Evolutionary conservation across 2,329 filamentous ascomycete species (phyloP).

Genomic region (Juglanconis oblonga): DNA sequence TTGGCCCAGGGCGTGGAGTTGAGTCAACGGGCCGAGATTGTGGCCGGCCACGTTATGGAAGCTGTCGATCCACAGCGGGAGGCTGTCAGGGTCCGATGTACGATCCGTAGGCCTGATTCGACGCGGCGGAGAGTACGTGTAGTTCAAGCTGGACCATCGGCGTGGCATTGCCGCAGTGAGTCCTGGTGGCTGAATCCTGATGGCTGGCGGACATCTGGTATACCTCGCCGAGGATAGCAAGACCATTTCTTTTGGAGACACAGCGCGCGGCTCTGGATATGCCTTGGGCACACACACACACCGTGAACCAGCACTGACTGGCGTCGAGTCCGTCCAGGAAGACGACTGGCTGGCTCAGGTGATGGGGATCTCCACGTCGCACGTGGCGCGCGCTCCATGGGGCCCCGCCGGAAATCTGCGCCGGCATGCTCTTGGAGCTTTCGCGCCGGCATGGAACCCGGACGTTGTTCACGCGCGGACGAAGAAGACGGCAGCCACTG

Average conservation of each 20-base stretch:
- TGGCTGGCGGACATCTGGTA: too few species aligned
- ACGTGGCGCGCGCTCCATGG: conserved; percentile 12
- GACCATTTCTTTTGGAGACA: too few species aligned
- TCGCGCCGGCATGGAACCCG: background rate
- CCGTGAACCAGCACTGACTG: too few species aligned
- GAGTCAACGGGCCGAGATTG: background rate
- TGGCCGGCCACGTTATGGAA: background rate
- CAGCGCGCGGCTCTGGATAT: too few species aligned
- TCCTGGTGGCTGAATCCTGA: too few species aligned
- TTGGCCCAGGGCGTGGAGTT: background rate
- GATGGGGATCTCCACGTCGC: conserved; percentile 2
- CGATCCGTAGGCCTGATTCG: background rate
- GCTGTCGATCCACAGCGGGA: background rate
- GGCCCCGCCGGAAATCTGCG: conserved; percentile 1
- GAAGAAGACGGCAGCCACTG: conserved; percentile 2
- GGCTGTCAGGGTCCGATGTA: background rate
- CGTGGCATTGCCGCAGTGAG: too few species aligned
- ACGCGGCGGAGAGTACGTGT: background rate
- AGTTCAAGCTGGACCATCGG: too few species aligned
- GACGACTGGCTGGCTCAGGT: background rate
- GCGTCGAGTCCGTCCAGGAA: background rate
- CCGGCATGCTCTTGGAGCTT: background rate
- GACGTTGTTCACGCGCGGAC: background rate
- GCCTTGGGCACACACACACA: too few species aligned
- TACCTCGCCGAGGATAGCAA: too few species aligned